A percentile compares a stretch with the other conserved stretches of the same genome.
phyloP scores from a whole-genome alignment of 2,329 filamentous ascomycete species.

The Sporothrix humicola region DNA sequence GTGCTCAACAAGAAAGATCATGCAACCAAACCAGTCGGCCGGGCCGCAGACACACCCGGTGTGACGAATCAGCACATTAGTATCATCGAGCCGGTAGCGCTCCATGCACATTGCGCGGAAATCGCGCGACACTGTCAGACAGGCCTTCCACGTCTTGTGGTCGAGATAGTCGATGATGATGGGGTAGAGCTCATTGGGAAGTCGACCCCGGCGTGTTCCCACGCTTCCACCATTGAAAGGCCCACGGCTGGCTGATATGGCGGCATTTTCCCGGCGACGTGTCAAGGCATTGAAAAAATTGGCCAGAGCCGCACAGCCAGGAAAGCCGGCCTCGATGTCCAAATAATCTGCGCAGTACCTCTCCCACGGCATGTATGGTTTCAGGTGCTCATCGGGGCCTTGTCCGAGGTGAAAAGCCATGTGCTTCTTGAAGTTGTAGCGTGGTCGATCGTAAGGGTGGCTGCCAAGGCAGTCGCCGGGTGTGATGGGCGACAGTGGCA shows the following conservation, averaged over 20 bases:
- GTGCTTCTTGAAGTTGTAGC: neutral
- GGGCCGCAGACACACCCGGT: neutral
- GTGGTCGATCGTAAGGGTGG: conserved; percentile 24
- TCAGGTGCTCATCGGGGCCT: neutral
- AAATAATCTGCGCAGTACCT: neutral
- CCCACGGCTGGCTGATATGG: neutral
- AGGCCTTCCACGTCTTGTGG: conserved; percentile 31
- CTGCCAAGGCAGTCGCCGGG: conserved; percentile 7
- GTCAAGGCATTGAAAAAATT: conserved; percentile 16
- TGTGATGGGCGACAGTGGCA: conserved; percentile 5
- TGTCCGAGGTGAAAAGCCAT: too few species aligned
- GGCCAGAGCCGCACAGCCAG: conserved; percentile 26
- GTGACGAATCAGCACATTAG: neutral
- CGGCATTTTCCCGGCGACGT: neutral
- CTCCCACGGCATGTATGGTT: neutral
- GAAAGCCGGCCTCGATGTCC: neutral
- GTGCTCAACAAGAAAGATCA: neutral
- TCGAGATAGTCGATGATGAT: conserved; percentile 24
- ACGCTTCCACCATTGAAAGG: neutral
- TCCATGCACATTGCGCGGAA: neutral
- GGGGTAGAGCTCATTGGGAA: conserved; percentile 26
- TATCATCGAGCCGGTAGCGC: neutral
- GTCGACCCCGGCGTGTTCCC: neutral
- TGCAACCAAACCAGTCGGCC: neutral
- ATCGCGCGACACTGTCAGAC: conserved; percentile 21